Evolutionary conservation across 192 early-diverging fungal species (phyloP), one percentile per base, ranked within the genome.

Genomic region (Gonapodya prolifera): DNA sequence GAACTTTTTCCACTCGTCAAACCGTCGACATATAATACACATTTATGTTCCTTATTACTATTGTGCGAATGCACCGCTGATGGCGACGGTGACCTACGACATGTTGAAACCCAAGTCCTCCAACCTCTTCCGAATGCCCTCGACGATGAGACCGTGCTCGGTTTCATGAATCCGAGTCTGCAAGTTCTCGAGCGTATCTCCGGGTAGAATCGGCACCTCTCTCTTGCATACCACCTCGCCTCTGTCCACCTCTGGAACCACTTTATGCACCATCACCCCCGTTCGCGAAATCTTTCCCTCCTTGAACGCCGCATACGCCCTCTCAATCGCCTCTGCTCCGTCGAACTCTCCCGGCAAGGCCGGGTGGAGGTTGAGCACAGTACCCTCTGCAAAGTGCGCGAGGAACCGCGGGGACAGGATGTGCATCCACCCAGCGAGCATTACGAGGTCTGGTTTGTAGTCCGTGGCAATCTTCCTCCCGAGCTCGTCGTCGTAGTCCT

Each of bases 351-450:
- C 95, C 2, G 98, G 98, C 32, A 99, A 84, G 0, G 98, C 96
- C 30, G 97, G 98, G 76, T 99, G 98, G 77, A 99, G 84, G 84
- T 99, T 99, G 82, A 99, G 94, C 75, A 99, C 85, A 45, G 86
- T 87, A n/a, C n/a, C n/a, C 0, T 83, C 79, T 23, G 87, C 84
- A 80, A 98, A 95, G 77, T 82, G 70, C 34, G 88, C 82, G 70
- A 99, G 80, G 78, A 98, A 99, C 31, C 87, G 85, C 1, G 94
- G 85, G 16, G 93, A 94, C 34, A 99, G 87, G 78, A 99, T 99
- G 82, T 97, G 98, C 98, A 99, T 99, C 87, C 90, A 99, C 35
- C 98, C 98, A 1, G 96, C 98, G 32, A 99, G 87, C 17, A 99
- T 92, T 1, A 98, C 83, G 35, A 97, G 85, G 79, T 96, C 94